Evolutionary conservation across 257 asterid genomes (phyloP).

Genomic region (Nicotiana benthamiana): DNA sequence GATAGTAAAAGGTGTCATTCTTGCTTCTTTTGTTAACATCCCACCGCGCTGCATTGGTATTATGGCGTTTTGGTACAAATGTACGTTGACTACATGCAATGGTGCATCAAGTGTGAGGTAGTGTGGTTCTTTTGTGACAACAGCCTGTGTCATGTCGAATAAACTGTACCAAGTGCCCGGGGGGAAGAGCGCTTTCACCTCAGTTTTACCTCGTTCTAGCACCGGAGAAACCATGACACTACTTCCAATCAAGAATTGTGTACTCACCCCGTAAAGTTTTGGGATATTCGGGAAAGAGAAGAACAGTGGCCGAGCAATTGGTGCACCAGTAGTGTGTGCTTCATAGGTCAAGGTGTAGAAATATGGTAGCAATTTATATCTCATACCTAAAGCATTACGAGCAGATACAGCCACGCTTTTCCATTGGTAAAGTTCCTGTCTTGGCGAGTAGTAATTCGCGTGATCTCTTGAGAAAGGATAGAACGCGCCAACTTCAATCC

Average conservation of each 20-base stretch:
- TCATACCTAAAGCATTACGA: conserved; percentile 83
- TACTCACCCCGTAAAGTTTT: conserved; percentile 54
- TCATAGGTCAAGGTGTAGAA: conserved; percentile 72
- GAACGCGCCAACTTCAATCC: conserved; percentile 94
- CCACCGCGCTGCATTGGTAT: conserved; percentile 92
- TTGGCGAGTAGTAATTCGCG: conserved; percentile 76
- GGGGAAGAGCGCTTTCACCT: conserved; percentile 58
- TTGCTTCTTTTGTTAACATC: conserved; percentile 64
- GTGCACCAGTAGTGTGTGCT: conserved; percentile 76
- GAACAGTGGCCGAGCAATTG: conserved; percentile 81
- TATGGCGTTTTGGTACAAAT: conserved; percentile 64
- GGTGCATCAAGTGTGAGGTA: conserved; percentile 60
- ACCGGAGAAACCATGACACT: conserved; percentile 88
- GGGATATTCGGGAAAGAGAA: conserved; percentile 57
- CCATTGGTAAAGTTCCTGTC: conserved; percentile 99
- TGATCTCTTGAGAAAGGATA: conserved; percentile 95
- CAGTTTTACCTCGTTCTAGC: conserved; percentile 34
- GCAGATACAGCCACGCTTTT: conserved; percentile 80
- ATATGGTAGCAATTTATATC: conserved; percentile 76
- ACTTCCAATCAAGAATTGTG: conserved; percentile 77
- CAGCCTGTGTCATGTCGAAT: conserved; percentile 62
- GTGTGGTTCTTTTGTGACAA: conserved; percentile 33
- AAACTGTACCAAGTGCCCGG: conserved; percentile 77
- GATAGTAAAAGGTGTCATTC: conserved; percentile 72
- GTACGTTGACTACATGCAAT: conserved; percentile 59